Percentiles rank a stretch among this genome's conserved stretches.
Conservation (phyloP, 2,329 filamentous ascomycete genomes). For the Cladophialophora bantiana region DNA sequence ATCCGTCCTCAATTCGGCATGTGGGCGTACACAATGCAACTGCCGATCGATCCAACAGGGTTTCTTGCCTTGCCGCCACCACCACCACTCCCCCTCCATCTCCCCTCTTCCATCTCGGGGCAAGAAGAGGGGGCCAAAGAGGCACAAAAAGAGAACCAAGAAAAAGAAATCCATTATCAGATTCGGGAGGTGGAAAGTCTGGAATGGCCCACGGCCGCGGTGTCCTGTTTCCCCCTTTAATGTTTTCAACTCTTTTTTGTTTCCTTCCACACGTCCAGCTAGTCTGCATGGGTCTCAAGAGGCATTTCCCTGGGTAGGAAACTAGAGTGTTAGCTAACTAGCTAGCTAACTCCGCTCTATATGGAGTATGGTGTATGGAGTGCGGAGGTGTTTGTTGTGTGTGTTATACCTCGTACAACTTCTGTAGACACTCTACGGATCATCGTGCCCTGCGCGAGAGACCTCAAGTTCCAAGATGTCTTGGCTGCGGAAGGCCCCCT, state of each 20-base stretch:
- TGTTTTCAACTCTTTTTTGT: not conserved
- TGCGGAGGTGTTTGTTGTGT: too few species aligned
- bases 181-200: constrained; percentile 20
- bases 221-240: not conserved
- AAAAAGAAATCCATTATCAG: constrained; percentile 26
- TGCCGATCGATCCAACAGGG: not conserved
- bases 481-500: too few species aligned
- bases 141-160: not conserved
- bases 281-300: too few species aligned
- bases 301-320: too few species aligned
- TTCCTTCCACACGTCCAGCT: too few species aligned
- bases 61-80: not conserved
- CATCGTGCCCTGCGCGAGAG: too few species aligned
- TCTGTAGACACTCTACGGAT: too few species aligned
- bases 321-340: too few species aligned
- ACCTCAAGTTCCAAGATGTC: too few species aligned
- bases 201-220: not conserved
- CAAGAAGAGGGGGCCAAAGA: not conserved
- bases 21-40: not conserved
- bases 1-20: not conserved
- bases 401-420: too few species aligned
- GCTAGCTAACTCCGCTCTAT: too few species aligned
- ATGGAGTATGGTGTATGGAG: too few species aligned
- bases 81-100: not conserved
- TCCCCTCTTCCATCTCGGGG: not conserved